Evolutionary conservation across 768 basidiomycete species (phyloP), one percentile per base, ranked within the genome.

Genomic region (Boletus tylopilopsis): DNA sequence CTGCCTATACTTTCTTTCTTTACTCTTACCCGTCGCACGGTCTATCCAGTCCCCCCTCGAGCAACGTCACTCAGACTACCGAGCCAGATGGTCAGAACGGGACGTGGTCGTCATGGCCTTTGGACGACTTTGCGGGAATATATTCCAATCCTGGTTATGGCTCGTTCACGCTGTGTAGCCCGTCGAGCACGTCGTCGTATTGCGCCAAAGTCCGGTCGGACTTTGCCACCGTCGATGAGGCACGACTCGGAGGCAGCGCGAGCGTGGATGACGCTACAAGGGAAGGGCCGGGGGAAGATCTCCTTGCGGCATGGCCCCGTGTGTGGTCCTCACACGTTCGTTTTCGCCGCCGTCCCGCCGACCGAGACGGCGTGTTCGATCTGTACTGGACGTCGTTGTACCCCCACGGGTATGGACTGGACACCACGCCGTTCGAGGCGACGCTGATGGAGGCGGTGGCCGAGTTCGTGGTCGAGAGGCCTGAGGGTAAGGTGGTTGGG

Each of bases 111-210:
- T 34, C 56, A n/a, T n/a, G n/a, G 6, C 42, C 57, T 6, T 45
- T 71, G n/a, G 59, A 64, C 3, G 57, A 51, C 1, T 66, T 71
- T 36, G 49, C 68, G 6, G 74, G 76, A 10, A 68, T 65, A 0
- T 78, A 75, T 53, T 10, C 42, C 4, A 60, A 70, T 43, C 57
- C 66, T 2, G 72, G 73, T 11, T 76, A 77, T 32, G 71, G 69
- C 32, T 43, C 62, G 2, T 48, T 76, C 35, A 66, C 64, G 3
- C 61, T 77, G n/a, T 77, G 75, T 44, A 54, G 64, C 33, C 55
- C 66, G 0, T 37, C 48, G 7, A 56, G 59, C 50, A 29, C 39
- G 7, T 66, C 68, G 2, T 25, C 53, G 3, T 53, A 59, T 19
- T 68, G 67, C 44, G 29, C 53, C 40, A 12, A 27, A 16, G 62